Base-by-base conservation (phyloP, 2,329 filamentous ascomycete species). In the Acrocalymma vagum region DNA sequence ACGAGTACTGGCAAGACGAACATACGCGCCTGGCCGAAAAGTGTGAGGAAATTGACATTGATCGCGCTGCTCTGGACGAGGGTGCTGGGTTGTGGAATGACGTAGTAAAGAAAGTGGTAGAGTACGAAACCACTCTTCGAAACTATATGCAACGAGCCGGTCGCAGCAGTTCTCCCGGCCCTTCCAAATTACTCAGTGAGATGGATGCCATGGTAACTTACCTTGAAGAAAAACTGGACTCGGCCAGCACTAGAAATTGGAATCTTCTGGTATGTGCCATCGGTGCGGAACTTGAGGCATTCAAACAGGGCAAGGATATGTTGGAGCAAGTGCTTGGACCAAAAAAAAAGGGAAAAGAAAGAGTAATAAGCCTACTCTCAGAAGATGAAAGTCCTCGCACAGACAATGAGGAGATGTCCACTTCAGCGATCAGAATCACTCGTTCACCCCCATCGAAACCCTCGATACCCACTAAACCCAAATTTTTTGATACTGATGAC, bases 231-330 rank as follows among this genome's bases (percentile, higher is more conserved):
- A 76, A 78, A 14, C 58, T 84, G 17, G 70, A 75, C 2, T 60
- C 78, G 3, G 85, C 85, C 0, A 81, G 87, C 45, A 71, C 75
- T 1, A 80, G 80, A 41, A 77, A 79, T 11, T 93, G 88, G 88
- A 91, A 86, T 41, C 71, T 92, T 11, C 74, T 93, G 13, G 84
- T 91, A 4, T 88, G 83, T 35, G 87, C 87, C 9, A 83, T 93
- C 22, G 86, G 87, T 1, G 88, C 88, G 0, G 88, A 90, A 63
- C 61, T 88, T 2, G 84, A 86, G 43, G 85, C 85, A 3, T 84
- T 88, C 45, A 72, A 72, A 21, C 80, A 85, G 55, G 84, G 84
- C 1, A 77, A 79, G 52, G 66, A 73, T 3, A 73, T 89, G 27
- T 69, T 89, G n/a, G 61, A 72, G 25, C 61, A 67, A 9, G 62